These are phyloP conservation scores for Schoenoplectus triqueter DNA, from an alignment of 202 grass and related monocot genomes.

Conservation along the genomic window DNA sequence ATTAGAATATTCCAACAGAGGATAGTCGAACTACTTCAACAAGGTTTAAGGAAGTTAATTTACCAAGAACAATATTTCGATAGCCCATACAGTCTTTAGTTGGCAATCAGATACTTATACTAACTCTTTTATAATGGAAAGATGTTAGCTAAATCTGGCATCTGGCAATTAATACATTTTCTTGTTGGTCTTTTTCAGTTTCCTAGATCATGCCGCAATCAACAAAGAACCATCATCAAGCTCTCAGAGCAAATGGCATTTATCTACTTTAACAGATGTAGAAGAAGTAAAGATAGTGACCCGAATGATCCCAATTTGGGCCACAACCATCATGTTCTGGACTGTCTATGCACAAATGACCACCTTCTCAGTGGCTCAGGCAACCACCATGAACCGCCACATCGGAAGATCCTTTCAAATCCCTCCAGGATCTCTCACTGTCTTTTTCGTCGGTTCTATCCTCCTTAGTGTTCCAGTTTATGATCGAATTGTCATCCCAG, in stretches of 20 bases:
- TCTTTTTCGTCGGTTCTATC: slow-evolving; percentile 94
- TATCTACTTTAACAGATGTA: slow-evolving; percentile 78
- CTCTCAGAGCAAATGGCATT: slow-evolving; percentile 56
- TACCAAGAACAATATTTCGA: no score
- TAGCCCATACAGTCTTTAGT: no score
- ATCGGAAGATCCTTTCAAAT: slow-evolving; percentile 65
- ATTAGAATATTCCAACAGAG: no score
- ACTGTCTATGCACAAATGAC: slow-evolving; percentile 94
- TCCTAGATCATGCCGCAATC: slow-evolving; percentile 86
- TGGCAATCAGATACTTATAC: background rate
- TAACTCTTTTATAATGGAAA: background rate
- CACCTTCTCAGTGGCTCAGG: slow-evolving; percentile 92
- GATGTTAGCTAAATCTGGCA: background rate
- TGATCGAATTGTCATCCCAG: slow-evolving; percentile 64
- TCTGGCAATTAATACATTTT: background rate
- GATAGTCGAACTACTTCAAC: no score
- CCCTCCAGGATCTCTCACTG: slow-evolving; percentile 74
- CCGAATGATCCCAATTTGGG: slow-evolving; percentile 88
- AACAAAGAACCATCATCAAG: slow-evolving; percentile 22
- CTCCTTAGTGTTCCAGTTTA: slow-evolving; percentile 84
- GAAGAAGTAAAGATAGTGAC: slow-evolving; percentile 85
- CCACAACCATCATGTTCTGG: slow-evolving; percentile 98
- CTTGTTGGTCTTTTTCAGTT: slow-evolving; percentile 44
- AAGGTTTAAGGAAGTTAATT: no score
- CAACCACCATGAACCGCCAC: slow-evolving; percentile 84